Conservation (phyloP, 441 rosid species). For the Corymbia calophylla region DNA sequence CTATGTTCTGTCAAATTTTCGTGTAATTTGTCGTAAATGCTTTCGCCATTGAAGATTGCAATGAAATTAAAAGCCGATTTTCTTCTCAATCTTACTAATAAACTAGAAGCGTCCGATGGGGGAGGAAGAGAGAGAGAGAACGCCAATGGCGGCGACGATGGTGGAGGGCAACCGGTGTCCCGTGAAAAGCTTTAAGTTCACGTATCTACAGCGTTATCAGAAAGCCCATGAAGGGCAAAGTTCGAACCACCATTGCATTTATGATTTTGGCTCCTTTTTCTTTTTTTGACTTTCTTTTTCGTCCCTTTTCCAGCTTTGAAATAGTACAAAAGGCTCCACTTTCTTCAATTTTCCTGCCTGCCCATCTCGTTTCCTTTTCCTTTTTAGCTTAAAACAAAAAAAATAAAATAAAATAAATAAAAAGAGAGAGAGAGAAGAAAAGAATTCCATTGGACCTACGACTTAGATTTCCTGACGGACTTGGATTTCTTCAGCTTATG, state of each 20-base stretch:
- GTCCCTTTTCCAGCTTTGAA: not conserved
- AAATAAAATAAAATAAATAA: too few species aligned
- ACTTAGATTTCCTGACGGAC: constrained; percentile 48
- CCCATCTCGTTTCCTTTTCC: not conserved
- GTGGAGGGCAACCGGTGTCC: not conserved
- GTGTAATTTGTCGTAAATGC: not conserved
- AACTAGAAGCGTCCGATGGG: not conserved
- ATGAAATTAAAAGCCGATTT: not conserved
- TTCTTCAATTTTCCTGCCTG: not conserved
- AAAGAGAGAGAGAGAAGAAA: not conserved
- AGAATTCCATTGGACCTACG: not conserved
- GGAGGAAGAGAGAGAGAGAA: not conserved
- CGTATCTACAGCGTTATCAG: not conserved
- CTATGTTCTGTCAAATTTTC: not conserved
- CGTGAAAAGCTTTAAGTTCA: not conserved
- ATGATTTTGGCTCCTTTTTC: not conserved
- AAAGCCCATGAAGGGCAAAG: not conserved
- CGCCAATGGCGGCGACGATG: not conserved
- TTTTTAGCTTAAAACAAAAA: not conserved
- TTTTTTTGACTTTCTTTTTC: not conserved
- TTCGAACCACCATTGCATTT: not conserved
- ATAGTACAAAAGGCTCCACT: not conserved
- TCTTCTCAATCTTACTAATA: not conserved
- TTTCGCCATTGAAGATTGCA: not conserved
- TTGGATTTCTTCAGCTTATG: constrained; percentile 48